Conservation (phyloP, 2,329 filamentous ascomycete genomes). For the Fusarium avenaceum region DNA sequence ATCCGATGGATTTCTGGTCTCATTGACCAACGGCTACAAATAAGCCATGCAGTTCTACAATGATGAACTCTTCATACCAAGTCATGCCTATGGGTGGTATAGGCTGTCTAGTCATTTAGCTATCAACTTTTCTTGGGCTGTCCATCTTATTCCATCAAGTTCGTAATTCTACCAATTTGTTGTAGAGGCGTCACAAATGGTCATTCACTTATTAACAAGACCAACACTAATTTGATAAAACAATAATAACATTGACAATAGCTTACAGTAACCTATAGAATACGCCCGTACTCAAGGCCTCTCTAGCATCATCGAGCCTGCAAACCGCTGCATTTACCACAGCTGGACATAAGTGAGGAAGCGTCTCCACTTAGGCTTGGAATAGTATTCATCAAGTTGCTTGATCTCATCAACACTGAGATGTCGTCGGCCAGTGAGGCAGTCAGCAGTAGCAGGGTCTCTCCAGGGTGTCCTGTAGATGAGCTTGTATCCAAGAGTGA, state of each 20-base stretch:
- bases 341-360: constrained; percentile 41
- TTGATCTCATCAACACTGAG: constrained; percentile 34
- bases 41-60: too few species aligned
- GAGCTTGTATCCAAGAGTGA: constrained; percentile 39
- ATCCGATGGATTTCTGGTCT: too few species aligned
- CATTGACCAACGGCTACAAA: too few species aligned
- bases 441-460: constrained; percentile 37
- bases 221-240: neutral
- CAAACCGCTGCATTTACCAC: constrained; percentile 19
- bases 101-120: too few species aligned
- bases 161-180: too few species aligned
- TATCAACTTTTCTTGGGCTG: too few species aligned
- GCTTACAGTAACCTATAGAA: neutral
- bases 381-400: constrained; percentile 39
- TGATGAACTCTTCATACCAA: too few species aligned
- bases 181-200: too few species aligned
- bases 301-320: neutral
- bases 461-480: constrained; percentile 39
- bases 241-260: neutral
- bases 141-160: too few species aligned
- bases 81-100: too few species aligned
- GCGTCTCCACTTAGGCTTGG: constrained; percentile 34
- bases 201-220: neutral
- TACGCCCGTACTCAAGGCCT: neutral
- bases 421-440: constrained; percentile 30